These are phyloP conservation scores for Symmetrospora coprosmae DNA, from an alignment of 768 basidiomycete genomes.

Conservation along the genomic window DNA sequence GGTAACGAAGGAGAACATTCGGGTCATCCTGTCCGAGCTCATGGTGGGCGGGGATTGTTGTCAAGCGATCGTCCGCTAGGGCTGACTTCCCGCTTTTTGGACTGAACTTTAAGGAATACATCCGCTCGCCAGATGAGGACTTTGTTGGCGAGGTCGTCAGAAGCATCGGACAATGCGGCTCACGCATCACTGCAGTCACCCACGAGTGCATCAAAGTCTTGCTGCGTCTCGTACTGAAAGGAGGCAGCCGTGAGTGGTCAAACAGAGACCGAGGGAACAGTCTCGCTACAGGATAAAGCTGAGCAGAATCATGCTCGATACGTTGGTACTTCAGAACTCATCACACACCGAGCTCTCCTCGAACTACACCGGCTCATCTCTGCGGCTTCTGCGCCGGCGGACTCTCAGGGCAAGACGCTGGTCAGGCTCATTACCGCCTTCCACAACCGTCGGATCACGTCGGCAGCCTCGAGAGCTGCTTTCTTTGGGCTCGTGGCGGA, in stretches of 20 bases:
- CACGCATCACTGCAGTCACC: background rate
- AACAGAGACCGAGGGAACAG: too few species aligned
- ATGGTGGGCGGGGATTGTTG: slow-evolving; percentile 65
- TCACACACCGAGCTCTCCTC: slow-evolving; percentile 3
- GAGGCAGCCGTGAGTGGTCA: background rate
- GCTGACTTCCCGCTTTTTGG: too few species aligned
- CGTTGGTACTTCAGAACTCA: background rate
- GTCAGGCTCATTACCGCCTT: slow-evolving; percentile 22
- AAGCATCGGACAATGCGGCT: slow-evolving; percentile 16
- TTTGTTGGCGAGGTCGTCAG: slow-evolving; percentile 1
- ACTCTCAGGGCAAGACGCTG: background rate
- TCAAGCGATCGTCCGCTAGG: too few species aligned
- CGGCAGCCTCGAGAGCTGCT: background rate
- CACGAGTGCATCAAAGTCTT: background rate
- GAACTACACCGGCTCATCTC: slow-evolving; percentile 20
- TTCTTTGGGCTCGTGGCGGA: background rate
- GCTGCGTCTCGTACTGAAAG: background rate
- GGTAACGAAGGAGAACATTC: slow-evolving; percentile 52
- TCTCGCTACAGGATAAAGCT: background rate
- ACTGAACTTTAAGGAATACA: background rate
- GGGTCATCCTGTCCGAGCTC: slow-evolving; percentile 63
- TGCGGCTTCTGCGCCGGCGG: background rate
- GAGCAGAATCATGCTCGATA: background rate
- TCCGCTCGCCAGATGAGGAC: background rate
- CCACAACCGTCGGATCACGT: background rate